A percentile compares a stretch with the other conserved stretches of the same genome.
phyloP scores from a whole-genome alignment of 441 rosid genomes.

The Francoa sonchifolia region DNA sequence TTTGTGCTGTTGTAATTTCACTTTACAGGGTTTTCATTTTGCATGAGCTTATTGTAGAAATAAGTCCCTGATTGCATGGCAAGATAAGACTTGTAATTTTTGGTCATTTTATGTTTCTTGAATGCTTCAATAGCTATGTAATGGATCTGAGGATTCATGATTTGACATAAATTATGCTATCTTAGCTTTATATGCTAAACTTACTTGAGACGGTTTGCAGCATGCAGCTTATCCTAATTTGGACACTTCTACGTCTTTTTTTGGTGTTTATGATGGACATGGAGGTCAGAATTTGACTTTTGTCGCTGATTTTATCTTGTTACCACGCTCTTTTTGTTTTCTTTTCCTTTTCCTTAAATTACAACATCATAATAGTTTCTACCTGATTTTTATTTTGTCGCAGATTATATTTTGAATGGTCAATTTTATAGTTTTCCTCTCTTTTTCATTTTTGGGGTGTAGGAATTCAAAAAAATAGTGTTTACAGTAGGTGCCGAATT shows the following conservation, averaged over 20 bases:
- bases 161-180: slow-evolving; percentile 7
- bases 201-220: slow-evolving; percentile 23
- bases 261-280: slow-evolving; percentile 98
- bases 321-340: too few species aligned
- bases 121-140: too few species aligned
- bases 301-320: background rate
- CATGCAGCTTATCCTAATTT: slow-evolving; percentile 55
- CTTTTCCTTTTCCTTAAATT: too few species aligned
- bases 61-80: too few species aligned
- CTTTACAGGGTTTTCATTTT: background rate
- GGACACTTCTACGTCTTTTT: slow-evolving; percentile 70
- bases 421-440: slow-evolving; percentile 7
- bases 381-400: too few species aligned
- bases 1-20: background rate
- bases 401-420: too few species aligned
- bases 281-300: slow-evolving; percentile 58
- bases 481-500: too few species aligned
- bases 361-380: too few species aligned
- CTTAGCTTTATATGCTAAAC: slow-evolving; percentile 11
- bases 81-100: too few species aligned
- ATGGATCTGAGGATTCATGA: background rate
- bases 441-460: background rate
- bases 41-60: background rate
- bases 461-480: too few species aligned
- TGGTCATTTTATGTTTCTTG: too few species aligned